Evolutionary conservation across 1,284 basidiomycete species (phyloP).

Genomic region (Cryptococcus floricola): DNA sequence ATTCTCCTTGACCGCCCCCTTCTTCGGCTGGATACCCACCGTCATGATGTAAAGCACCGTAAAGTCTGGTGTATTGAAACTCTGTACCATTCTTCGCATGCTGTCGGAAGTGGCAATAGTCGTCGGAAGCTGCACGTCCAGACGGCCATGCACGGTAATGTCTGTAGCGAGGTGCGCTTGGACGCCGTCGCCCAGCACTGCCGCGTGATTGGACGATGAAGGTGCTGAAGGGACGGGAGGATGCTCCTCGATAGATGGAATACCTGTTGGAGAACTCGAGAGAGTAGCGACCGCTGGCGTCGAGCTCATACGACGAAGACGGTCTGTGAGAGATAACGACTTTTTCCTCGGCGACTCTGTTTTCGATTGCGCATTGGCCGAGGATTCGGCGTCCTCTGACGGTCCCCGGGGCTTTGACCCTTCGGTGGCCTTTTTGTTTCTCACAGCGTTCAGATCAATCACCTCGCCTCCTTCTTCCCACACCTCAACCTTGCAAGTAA

Average conservation of each 20-base stretch:
- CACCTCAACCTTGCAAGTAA: slow-evolving; percentile 28
- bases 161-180: slow-evolving; percentile 21
- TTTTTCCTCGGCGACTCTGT: background rate
- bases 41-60: slow-evolving; percentile 32
- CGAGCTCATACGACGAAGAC: background rate
- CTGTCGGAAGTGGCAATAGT: background rate
- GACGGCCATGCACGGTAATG: slow-evolving; percentile 27
- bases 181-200: too few relatives aligned
- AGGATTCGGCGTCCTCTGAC: background rate
- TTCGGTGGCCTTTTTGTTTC: background rate
- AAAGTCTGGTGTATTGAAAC: slow-evolving; percentile 35
- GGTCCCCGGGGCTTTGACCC: background rate
- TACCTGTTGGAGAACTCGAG: background rate
- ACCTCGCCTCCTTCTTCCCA: slow-evolving; percentile 32
- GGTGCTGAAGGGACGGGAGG: background rate
- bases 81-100: slow-evolving; percentile 19
- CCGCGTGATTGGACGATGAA: background rate
- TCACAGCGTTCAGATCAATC: slow-evolving; percentile 15
- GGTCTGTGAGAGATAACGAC: slow-evolving; percentile 2
- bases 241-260: background rate
- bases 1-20: slow-evolving; percentile 32
- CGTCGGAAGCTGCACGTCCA: slow-evolving; percentile 1
- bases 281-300: background rate
- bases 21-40: slow-evolving; percentile 30
- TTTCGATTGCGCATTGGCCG: background rate